Base-by-base conservation (phyloP, 768 basidiomycete genomes). In the Daedaleopsis nitida region DNA sequence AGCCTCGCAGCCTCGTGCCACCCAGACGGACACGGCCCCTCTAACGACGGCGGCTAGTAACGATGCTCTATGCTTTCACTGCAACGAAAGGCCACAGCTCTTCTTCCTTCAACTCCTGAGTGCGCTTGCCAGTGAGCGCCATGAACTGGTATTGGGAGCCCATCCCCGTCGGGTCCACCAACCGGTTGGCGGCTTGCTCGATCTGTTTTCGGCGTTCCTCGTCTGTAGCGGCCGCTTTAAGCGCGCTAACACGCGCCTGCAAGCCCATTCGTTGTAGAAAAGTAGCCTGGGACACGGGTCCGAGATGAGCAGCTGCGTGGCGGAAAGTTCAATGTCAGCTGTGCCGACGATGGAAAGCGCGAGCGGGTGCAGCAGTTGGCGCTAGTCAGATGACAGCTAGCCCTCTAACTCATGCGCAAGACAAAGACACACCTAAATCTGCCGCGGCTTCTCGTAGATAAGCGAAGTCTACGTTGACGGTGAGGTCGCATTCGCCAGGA, bases 391-490 rank as follows among this genome's bases (percentile, higher is more conserved):
- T 56, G 45, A 45, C 17, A 7, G 32, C 10, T 19, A 19, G 53
- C 16, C 37, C 27, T n/a, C 23, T 21, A n/a, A 34, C 37, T 9
- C 16, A 21, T 14, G 14, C 8, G 23, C n/a, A 11, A 42, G 45
- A 27, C 12, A 27, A 49, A 42, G 35, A 72, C 83, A 27, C 60
- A 91, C 92, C 90, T 3, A 85, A 75, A 56, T 83, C 86, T 1
- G 73, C 71, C 63, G 94, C 78, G 0, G 92, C 87, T 75, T 97
- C 94, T 69, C 83, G 81, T 49, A 98, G 79, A 71, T 91, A 92
- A 0, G 87, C 84, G 74, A 98, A 98, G 75, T 99, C 96, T 51
- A 99, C 96, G 69, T 98, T 97, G n/a, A 91, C 88, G 0, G 97
- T 99, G 50, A 98, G 76, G 73, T 99, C 97, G 44, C 91, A 89